Evolutionary conservation across 2,329 filamentous ascomycete species (phyloP).

Genomic region (Zarea fungicola): DNA sequence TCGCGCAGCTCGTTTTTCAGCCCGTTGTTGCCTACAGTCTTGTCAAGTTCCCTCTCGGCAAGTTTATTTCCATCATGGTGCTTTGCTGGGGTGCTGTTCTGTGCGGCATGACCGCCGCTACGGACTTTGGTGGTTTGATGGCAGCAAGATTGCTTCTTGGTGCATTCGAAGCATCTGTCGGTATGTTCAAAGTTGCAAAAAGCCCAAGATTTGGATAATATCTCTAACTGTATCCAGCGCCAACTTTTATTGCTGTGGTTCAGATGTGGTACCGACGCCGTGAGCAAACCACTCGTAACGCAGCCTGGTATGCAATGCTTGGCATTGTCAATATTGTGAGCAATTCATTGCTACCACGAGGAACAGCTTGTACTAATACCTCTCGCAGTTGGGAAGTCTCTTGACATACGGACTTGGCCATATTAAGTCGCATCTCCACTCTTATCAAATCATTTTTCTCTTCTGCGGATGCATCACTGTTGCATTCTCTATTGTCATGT

Average conservation of each 20-base stretch:
- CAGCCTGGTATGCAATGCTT: constrained; percentile 28
- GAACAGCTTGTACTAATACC: neutral
- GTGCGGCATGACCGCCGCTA: constrained; percentile 46
- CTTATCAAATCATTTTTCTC: constrained; percentile 37
- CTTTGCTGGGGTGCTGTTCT: constrained; percentile 50
- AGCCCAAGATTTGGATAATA: neutral
- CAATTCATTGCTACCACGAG: no score
- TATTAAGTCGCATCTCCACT: constrained; percentile 22
- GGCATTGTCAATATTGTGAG: constrained; percentile 28
- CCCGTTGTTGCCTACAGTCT: constrained; percentile 50
- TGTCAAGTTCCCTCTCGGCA: constrained; percentile 49
- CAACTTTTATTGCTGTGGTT: constrained; percentile 26
- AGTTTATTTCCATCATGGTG: constrained; percentile 46
- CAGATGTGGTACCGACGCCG: constrained; percentile 32
- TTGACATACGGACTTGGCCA: constrained; percentile 28
- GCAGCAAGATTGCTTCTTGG: constrained; percentile 41
- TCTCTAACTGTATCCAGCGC: constrained; percentile 16
- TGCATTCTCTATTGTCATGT: constrained; percentile 41
- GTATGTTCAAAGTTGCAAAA: constrained; percentile 12
- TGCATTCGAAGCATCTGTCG: constrained; percentile 41
- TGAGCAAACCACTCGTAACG: constrained; percentile 28
- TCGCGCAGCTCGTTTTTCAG: constrained; percentile 36
- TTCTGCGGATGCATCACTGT: constrained; percentile 37
- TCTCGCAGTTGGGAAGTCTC: constrained; percentile 22
- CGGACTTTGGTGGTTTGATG: constrained; percentile 40